Percentiles rank a stretch among this genome's conserved stretches.
These are phyloP conservation scores for Cyberlindnera veronae DNA, from an alignment of 805 yeast species.

Conservation along the genomic window DNA sequence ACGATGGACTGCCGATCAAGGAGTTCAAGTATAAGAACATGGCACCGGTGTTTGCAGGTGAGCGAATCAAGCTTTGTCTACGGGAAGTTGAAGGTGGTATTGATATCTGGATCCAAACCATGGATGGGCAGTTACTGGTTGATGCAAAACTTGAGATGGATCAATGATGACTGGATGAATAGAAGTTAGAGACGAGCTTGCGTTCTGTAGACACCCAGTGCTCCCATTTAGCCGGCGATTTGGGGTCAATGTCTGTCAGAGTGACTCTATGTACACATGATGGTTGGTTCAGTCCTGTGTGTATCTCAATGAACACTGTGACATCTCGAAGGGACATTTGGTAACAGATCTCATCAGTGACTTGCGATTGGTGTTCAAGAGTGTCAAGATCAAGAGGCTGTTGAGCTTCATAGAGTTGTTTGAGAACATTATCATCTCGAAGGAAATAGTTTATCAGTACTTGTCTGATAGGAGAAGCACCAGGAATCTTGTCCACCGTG, in stretches of 20 bases:
- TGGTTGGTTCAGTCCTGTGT: background rate
- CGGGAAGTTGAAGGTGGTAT: constrained; percentile 5
- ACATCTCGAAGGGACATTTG: constrained; percentile 39
- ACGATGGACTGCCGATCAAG: constrained; percentile 20
- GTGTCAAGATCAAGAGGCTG: constrained; percentile 2
- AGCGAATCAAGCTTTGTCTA: constrained; percentile 26
- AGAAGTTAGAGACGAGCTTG: constrained; percentile 11
- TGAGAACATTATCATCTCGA: constrained; percentile 21
- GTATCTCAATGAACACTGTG: constrained; percentile 32
- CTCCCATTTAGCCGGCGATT: constrained; percentile 41
- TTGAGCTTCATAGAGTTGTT: constrained; percentile 25
- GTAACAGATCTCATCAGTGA: constrained; percentile 21
- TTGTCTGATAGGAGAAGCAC: background rate
- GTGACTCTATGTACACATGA: background rate
- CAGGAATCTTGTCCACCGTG: constrained; percentile 1
- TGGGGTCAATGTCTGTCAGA: constrained; percentile 53
- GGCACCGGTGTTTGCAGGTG: constrained; percentile 39
- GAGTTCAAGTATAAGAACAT: constrained; percentile 41
- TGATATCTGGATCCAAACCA: constrained; percentile 23
- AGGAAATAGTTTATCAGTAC: constrained; percentile 24
- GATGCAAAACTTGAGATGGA: constrained; percentile 5
- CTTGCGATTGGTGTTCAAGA: constrained; percentile 9
- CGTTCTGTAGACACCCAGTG: constrained; percentile 47
- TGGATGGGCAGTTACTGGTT: constrained; percentile 13
- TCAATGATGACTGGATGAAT: background rate